Evolutionary conservation across 2,329 filamentous ascomycete genomes (phyloP).

Genomic region (Phialophora verrucosa): DNA sequence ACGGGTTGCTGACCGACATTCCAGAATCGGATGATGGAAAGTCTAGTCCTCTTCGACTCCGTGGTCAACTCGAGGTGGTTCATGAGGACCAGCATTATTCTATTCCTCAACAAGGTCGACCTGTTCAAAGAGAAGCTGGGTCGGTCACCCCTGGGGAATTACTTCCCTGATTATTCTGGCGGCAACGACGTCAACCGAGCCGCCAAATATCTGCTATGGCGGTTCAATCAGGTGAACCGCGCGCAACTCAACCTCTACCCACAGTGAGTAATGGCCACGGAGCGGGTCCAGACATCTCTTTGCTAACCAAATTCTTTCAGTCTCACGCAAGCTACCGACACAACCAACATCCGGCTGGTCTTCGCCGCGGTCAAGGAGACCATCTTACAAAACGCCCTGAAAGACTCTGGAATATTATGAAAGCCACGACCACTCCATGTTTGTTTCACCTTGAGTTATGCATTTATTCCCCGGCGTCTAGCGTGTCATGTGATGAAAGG

Average conservation of each 20-base stretch:
- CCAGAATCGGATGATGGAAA: constrained; percentile 99
- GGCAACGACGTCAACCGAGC: constrained; percentile 98
- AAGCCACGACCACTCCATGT: constrained; percentile 28
- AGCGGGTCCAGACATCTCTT: not conserved
- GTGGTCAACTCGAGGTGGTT: constrained; percentile 99
- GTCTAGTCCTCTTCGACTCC: constrained; percentile 91
- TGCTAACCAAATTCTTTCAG: constrained; percentile 53
- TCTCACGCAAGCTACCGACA: constrained; percentile 97
- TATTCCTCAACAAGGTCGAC: constrained; percentile 99
- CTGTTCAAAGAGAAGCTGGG: constrained; percentile 94
- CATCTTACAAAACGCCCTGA: constrained; percentile 95
- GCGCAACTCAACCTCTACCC: constrained; percentile 96
- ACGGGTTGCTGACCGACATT: constrained; percentile 18
- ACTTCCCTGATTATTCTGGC: constrained; percentile 97
- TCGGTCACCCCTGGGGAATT: constrained; percentile 87
- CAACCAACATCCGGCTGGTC: constrained; percentile 95
- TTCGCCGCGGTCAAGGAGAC: constrained; percentile 99
- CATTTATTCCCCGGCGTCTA: constrained; percentile 33
- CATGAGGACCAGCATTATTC: constrained; percentile 96
- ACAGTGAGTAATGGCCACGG: constrained; percentile 69
- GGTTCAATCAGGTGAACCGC: constrained; percentile 97
- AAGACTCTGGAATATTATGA: constrained; percentile 95
- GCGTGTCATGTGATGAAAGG: constrained; percentile 35
- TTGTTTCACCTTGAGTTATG: constrained; percentile 28
- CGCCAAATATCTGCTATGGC: constrained; percentile 96